Conservation (phyloP, 345 rosid species). For the Dipteronia dyeriana region DNA sequence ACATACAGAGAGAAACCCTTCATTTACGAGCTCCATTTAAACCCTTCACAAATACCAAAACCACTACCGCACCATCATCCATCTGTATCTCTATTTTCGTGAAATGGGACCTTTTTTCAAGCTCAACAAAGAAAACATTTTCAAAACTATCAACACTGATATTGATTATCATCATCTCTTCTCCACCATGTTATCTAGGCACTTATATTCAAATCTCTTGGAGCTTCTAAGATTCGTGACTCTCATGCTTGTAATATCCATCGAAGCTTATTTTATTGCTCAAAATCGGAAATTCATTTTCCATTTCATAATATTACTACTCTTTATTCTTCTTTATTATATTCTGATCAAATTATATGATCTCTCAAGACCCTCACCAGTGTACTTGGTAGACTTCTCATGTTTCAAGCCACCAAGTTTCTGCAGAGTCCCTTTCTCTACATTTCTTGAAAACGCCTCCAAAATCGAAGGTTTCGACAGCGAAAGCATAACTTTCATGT, state of each 20-base stretch:
- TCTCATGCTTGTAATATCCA: constrained; percentile 9
- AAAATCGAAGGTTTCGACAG: constrained; percentile 33
- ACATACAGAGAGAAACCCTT: neutral
- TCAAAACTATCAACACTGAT: neutral
- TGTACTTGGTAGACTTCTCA: constrained; percentile 56
- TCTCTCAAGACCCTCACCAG: constrained; percentile 21
- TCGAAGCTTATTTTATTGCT: constrained; percentile 9
- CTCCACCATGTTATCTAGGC: constrained; percentile 10
- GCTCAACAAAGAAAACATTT: constrained; percentile 8
- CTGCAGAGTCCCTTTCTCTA: constrained; percentile 41
- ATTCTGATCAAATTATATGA: neutral
- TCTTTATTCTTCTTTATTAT: constrained; percentile 2
- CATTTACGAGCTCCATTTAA: constrained; percentile 16
- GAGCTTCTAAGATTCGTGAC: constrained; percentile 20
- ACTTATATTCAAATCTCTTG: constrained; percentile 15
- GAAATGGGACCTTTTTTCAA: constrained; percentile 7
- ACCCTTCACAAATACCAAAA: neutral
- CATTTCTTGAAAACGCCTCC: constrained; percentile 46
- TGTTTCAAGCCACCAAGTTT: constrained; percentile 47
- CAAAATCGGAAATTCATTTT: constrained; percentile 23
- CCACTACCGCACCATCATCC: neutral
- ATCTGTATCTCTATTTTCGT: neutral
- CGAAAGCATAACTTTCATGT: constrained; percentile 55
- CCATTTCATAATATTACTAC: constrained; percentile 20
- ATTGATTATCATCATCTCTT: neutral